Base-by-base conservation (phyloP, 306 rosid species). In the Lathyrus sativus region DNA sequence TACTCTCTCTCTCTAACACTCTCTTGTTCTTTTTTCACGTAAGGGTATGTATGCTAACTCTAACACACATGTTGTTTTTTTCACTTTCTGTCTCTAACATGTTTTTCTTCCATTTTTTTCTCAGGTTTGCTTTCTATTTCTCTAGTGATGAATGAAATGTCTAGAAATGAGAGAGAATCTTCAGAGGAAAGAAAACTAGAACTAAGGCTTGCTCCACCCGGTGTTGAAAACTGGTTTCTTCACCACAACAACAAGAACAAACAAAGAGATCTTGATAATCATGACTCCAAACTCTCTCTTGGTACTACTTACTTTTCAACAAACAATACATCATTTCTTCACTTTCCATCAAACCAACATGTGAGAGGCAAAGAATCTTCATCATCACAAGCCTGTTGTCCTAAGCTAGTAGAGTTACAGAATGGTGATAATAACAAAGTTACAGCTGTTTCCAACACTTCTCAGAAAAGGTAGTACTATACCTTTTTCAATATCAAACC, bases 121-220 rank as follows among this genome's bases (percentile, higher is more conserved):
- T 41, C 45, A 41, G 45, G 44, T 39, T 41, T 51, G 5, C 17
- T 9, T 18, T n/a, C 6, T 15, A 19, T 19, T 24, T 24, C 26
- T 24, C 26, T 24, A 53, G 48, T 15, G 70, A 88, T 88, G 92
- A 87, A 84, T 63, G 86, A 76, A 43, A 74, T 87, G 65, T 67
- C 85, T 58, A 79, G 85, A 74, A 85, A 79, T 74, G 87, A 80
- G 49, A 78, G 71, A 54, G 78, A 81, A 31, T 74, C 50, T 22
- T 83, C 91, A n/a, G 96, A 89, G 49, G 98, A 92, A 76, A 84
- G 83, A 11, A 90, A 82, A 60, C 81, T 95, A 3, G 99, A 90
- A 77, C 91, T 95, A 4, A 90, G 87, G 75, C 97, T 95, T 56
- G 96, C 83, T 45, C 96, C 96, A 26, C 99, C 99, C 1, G 89